Percentiles rank a stretch among this genome's conserved stretches.
Evolutionary conservation across 805 yeast species (phyloP).

Genomic region (Starmerella bombicola): DNA sequence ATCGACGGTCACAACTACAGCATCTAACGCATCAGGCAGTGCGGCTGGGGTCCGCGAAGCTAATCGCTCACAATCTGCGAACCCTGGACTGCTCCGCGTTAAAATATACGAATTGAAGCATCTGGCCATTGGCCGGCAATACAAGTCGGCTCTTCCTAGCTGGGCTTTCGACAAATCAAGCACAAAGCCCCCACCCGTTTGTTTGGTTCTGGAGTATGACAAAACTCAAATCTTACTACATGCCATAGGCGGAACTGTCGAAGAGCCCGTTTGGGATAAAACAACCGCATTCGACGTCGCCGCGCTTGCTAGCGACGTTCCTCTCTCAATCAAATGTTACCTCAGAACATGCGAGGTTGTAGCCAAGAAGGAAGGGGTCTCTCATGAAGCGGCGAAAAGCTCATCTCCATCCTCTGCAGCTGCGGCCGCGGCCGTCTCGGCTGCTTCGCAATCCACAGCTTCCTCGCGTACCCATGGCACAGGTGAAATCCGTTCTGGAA

Average conservation of each 20-base stretch:
- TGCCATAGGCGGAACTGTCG: conserved; percentile 71
- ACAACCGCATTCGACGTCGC: conserved; percentile 85
- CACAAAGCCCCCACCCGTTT: conserved; percentile 51
- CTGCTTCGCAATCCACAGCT: not conserved
- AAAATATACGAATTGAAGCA: conserved; percentile 34
- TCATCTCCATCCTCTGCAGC: conserved; percentile 36
- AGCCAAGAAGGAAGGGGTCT: conserved; percentile 25
- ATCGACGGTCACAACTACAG: not conserved
- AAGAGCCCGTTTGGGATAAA: conserved; percentile 71
- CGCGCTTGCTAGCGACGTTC: conserved; percentile 35
- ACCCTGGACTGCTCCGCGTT: conserved; percentile 36
- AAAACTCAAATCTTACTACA: conserved; percentile 83
- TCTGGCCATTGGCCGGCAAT: conserved; percentile 36
- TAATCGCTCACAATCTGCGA: conserved; percentile 4
- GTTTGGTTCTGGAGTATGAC: conserved; percentile 85
- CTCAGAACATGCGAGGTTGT: conserved; percentile 42
- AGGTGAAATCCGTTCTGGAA: not conserved
- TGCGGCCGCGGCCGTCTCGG: not conserved
- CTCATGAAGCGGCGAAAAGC: conserved; percentile 1
- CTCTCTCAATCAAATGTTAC: conserved; percentile 63
- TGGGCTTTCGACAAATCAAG: conserved; percentile 33
- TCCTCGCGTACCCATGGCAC: not conserved
- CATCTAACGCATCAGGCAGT: not conserved
- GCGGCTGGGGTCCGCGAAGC: not conserved
- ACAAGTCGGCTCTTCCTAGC: conserved; percentile 26